Conservation (phyloP, 352 stramenopile genomes). For the Globisporangium spiculum region DNA sequence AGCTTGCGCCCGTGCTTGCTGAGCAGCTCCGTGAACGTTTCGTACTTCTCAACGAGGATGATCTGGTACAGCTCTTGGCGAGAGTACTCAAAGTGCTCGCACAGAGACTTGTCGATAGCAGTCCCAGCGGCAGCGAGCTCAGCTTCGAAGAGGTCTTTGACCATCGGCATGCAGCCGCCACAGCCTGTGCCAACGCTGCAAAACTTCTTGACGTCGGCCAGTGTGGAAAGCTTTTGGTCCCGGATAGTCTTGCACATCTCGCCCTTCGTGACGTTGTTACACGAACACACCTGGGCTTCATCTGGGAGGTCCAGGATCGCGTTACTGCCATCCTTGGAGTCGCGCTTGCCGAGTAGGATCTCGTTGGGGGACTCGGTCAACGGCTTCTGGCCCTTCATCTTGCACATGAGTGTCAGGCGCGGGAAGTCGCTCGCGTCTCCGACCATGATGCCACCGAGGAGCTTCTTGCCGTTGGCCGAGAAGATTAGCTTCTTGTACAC, state of each 20-base stretch:
- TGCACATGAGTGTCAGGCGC: constrained; percentile 62
- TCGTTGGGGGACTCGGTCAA: constrained; percentile 47
- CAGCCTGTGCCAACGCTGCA: constrained; percentile 89
- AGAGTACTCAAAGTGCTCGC: constrained; percentile 90
- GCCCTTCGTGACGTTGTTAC: constrained; percentile 90
- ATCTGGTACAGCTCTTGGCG: constrained; percentile 89
- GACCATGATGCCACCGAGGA: constrained; percentile 89
- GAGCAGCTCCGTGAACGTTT: constrained; percentile 88
- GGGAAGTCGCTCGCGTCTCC: constrained; percentile 90
- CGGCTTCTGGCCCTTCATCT: constrained; percentile 49
- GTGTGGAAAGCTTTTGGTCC: constrained; percentile 69
- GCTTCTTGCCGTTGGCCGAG: constrained; percentile 69
- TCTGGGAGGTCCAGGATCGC: constrained; percentile 63
- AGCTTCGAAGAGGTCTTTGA: constrained; percentile 84
- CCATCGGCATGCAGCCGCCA: constrained; percentile 89
- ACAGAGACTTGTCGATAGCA: constrained; percentile 86
- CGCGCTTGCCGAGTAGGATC: constrained; percentile 57
- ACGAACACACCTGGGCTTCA: constrained; percentile 88
- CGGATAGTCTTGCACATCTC: constrained; percentile 71
- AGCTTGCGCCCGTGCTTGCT: constrained; percentile 67
- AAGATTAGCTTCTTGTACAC: constrained; percentile 95
- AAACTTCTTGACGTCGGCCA: constrained; percentile 77
- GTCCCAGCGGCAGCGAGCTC: constrained; percentile 87
- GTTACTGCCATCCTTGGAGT: constrained; percentile 24
- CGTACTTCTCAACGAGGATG: constrained; percentile 77